Evolutionary conservation across 1,284 basidiomycete species (phyloP).

Genomic region (Naganishia sp.): DNA sequence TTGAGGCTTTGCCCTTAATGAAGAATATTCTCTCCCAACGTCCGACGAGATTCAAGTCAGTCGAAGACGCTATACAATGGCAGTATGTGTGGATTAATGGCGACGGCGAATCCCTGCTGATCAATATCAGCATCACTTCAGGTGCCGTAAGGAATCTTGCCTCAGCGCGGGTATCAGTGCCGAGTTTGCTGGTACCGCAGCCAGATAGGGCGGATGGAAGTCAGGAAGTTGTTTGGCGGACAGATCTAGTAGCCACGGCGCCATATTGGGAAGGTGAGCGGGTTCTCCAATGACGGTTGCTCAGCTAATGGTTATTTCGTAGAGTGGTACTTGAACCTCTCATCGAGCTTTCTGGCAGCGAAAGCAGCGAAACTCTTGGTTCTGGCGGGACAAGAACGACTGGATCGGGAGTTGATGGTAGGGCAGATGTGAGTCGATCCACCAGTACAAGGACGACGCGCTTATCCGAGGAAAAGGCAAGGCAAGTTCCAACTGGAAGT

Average conservation of each 20-base stretch:
- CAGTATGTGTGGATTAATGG: slow-evolving; percentile 65
- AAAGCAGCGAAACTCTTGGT: slow-evolving; percentile 81
- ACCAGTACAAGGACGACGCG: background rate
- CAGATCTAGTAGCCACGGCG: slow-evolving; percentile 78
- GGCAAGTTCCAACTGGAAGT: slow-evolving; percentile 95
- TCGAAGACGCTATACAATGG: slow-evolving; percentile 89
- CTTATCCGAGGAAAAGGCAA: slow-evolving; percentile 53
- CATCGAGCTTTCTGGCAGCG: slow-evolving; percentile 70
- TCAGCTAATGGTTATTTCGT: slow-evolving; percentile 3
- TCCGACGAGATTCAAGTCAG: slow-evolving; percentile 77
- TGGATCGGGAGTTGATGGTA: slow-evolving; percentile 93
- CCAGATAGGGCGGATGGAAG: slow-evolving; percentile 52
- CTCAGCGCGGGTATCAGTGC: slow-evolving; percentile 83
- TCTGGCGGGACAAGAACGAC: slow-evolving; percentile 86
- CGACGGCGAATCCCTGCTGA: slow-evolving; percentile 1
- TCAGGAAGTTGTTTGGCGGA: slow-evolving; percentile 68
- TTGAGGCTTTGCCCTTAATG: slow-evolving; percentile 91
- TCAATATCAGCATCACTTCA: slow-evolving; percentile 63
- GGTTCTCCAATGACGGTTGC: background rate
- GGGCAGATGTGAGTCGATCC: slow-evolving; percentile 76
- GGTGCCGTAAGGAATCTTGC: slow-evolving; percentile 74
- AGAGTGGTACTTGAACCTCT: slow-evolving; percentile 91
- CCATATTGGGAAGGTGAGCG: slow-evolving; percentile 82
- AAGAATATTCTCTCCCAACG: slow-evolving; percentile 78
- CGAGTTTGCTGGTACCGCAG: slow-evolving; percentile 66